Conservation (phyloP, 2,329 filamentous ascomycete species). For the Calonectria montana region DNA sequence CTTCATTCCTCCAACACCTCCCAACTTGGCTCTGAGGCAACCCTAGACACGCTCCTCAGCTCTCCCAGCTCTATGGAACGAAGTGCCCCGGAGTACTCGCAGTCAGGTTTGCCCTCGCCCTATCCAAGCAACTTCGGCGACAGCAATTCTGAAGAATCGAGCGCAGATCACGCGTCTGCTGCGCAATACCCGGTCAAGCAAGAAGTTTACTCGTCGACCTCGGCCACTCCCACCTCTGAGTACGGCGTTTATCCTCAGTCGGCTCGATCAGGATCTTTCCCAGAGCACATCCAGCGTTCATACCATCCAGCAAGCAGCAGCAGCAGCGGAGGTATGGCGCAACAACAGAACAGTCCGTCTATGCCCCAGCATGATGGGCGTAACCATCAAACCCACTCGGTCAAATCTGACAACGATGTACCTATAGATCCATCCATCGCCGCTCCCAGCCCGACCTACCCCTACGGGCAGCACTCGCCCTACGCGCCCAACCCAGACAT, state of each 20-base stretch:
- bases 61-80: slow-evolving; percentile 64
- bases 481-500: slow-evolving; percentile 89
- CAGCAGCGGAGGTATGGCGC: slow-evolving; percentile 90
- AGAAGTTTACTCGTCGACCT: slow-evolving; percentile 82
- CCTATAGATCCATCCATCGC: slow-evolving; percentile 99
- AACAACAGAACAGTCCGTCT: slow-evolving; percentile 97
- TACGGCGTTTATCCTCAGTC: slow-evolving; percentile 82
- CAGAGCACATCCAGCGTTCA: slow-evolving; percentile 86
- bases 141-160: slow-evolving; percentile 85
- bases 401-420: slow-evolving; percentile 95
- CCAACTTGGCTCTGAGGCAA: slow-evolving; percentile 42
- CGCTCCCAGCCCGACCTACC: slow-evolving; percentile 91
- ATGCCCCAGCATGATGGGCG: slow-evolving; percentile 85
- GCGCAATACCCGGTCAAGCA: slow-evolving; percentile 87
- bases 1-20: slow-evolving; percentile 34
- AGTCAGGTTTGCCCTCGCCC: slow-evolving; percentile 87
- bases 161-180: slow-evolving; percentile 93
- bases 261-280: slow-evolving; percentile 85
- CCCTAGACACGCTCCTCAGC: slow-evolving; percentile 40
- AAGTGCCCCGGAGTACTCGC: slow-evolving; percentile 80
- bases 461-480: slow-evolving; percentile 85
- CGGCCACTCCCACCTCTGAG: slow-evolving; percentile 88
- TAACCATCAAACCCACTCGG: slow-evolving; percentile 80
- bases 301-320: slow-evolving; percentile 84
- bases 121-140: slow-evolving; percentile 74